These are phyloP conservation scores for Aspergillus novofumigatus DNA, from an alignment of 2,329 filamentous ascomycete species.

Conservation along the genomic window DNA sequence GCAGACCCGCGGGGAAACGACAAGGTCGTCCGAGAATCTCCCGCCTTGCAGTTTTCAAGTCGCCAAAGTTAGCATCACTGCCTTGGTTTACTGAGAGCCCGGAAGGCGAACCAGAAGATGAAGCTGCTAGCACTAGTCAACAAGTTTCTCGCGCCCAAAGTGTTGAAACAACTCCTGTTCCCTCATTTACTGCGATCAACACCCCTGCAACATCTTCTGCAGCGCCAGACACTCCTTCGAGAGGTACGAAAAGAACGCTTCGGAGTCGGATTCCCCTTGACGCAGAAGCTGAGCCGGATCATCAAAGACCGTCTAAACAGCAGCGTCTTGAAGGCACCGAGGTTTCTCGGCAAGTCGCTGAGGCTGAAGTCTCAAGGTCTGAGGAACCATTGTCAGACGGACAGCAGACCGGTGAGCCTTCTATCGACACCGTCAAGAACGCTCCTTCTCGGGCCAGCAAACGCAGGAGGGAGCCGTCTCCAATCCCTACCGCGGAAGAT, in stretches of 20 bases:
- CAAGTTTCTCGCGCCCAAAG: not conserved
- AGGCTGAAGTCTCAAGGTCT: not conserved
- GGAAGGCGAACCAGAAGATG: not conserved
- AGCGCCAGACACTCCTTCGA: not conserved
- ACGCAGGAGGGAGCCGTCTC: not conserved
- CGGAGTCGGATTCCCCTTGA: conserved; percentile 2
- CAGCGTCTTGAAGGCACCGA: conserved; percentile 11
- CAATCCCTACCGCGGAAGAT: not conserved
- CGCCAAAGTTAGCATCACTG: conserved; percentile 26
- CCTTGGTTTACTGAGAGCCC: conserved; percentile 32
- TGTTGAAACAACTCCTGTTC: not conserved
- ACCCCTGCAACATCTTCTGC: not conserved
- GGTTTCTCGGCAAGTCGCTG: conserved; percentile 1
- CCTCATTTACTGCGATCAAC: not conserved
- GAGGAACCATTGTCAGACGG: not conserved
- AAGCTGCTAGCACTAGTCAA: conserved; percentile 4
- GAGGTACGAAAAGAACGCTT: conserved; percentile 10
- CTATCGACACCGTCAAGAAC: not conserved
- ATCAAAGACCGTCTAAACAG: conserved; percentile 13
- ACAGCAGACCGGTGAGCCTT: not conserved
- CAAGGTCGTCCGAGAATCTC: conserved; percentile 37
- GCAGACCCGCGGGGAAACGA: conserved; percentile 34
- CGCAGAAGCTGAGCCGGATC: not conserved
- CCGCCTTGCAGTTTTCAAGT: conserved; percentile 40
- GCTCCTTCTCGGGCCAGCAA: not conserved